phyloP scores from a whole-genome alignment of 768 basidiomycete species.

The Polyporus arcularius region DNA sequence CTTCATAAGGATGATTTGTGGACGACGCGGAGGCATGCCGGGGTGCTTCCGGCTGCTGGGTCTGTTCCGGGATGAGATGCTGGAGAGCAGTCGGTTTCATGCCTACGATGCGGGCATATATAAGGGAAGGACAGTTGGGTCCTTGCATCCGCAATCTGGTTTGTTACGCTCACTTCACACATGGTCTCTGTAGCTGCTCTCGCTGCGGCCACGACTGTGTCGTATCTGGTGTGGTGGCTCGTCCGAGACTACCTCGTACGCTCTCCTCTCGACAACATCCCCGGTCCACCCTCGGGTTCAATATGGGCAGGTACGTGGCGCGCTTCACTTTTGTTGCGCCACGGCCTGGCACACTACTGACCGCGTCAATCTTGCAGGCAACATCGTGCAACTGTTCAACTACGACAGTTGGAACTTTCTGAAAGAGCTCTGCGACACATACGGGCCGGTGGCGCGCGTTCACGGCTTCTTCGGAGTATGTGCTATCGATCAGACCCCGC shows the following conservation, averaged over 20 bases:
- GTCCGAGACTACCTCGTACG: not conserved
- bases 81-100: too few species aligned
- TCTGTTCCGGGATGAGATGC: too few species aligned
- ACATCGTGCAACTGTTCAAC: constrained; percentile 3
- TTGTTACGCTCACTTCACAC: too few species aligned
- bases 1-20: too few species aligned
- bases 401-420: constrained; percentile 12
- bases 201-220: not conserved
- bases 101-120: too few species aligned
- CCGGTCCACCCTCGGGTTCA: constrained; percentile 12
- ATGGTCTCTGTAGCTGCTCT: too few species aligned
- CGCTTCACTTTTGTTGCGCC: not conserved
- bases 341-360: not conserved
- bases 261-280: constrained; percentile 18
- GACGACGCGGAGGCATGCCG: too few species aligned
- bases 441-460: constrained; percentile 14
- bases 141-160: too few species aligned
- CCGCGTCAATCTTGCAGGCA: not conserved
- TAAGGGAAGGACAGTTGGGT: too few species aligned
- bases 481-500: not conserved
- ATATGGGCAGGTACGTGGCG: constrained; percentile 1
- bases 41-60: too few species aligned
- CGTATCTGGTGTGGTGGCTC: constrained; percentile 3
- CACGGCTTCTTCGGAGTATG: constrained; percentile 12
- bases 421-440: not conserved